Conservation (phyloP, 2,329 filamentous ascomycete genomes). For the Karstenula rhodostoma region DNA sequence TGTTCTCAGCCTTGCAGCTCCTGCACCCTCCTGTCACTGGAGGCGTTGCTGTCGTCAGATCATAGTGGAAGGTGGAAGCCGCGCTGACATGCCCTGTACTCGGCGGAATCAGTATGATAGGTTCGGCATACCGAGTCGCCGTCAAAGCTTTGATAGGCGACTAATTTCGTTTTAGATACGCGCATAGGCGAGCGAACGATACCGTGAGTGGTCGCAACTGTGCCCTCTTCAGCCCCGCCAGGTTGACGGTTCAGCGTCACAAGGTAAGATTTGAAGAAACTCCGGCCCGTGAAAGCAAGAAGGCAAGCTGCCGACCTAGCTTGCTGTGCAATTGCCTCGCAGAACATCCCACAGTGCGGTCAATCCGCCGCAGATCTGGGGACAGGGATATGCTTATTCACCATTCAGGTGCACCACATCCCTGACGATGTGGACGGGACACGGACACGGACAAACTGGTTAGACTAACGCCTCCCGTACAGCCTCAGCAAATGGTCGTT, state of each 20-base stretch:
- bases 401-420: not conserved
- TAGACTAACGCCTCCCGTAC: not conserved
- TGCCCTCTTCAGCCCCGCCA: not conserved
- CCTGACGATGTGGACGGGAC: not conserved
- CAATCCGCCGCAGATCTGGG: not conserved
- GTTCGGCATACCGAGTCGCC: not conserved
- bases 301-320: too few relatives aligned
- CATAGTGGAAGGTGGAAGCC: conserved; percentile 11
- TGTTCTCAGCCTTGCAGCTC: conserved; percentile 1
- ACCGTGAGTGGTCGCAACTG: not conserved
- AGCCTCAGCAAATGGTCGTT: conserved; percentile 9
- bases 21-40: not conserved
- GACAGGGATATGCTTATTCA: conserved; percentile 13
- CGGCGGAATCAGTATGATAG: conserved; percentile 2
- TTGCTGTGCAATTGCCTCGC: not conserved
- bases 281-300: not conserved
- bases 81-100: conserved; percentile 4
- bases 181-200: conserved; percentile 7
- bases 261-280: not conserved
- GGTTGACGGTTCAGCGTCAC: not conserved
- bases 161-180: not conserved
- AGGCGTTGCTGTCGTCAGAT: conserved; percentile 13
- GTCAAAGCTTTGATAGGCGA: conserved; percentile 1
- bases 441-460: not conserved
- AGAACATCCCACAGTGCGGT: not conserved